Conservation (phyloP, 176 grass and related monocot species). For the Carex pumila region DNA sequence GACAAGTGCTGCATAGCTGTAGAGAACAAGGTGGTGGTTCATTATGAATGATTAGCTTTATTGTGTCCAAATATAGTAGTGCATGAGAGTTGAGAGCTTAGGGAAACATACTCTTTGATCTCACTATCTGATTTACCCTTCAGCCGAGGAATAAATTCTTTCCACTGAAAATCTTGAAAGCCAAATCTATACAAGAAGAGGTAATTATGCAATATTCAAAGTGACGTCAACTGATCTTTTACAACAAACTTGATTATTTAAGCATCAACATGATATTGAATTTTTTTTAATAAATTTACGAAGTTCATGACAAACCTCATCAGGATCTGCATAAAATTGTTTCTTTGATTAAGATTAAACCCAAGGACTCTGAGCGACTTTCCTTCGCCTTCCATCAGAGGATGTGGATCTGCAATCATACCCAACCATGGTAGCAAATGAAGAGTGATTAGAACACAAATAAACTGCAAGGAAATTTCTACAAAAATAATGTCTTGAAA, state of each 20-base stretch:
- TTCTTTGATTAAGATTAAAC: conserved; percentile 83
- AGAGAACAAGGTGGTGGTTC: conserved; percentile 20
- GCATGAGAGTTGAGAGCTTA: conserved; percentile 4
- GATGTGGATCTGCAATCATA: conserved; percentile 61
- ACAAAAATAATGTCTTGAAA: conserved; percentile 9
- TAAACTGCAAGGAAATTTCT: not conserved
- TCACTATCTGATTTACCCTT: conserved; percentile 82
- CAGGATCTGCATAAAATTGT: conserved; percentile 61
- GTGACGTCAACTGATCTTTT: not conserved
- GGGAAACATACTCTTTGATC: conserved; percentile 67
- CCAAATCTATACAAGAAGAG: conserved; percentile 59
- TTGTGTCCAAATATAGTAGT: conserved; percentile 9
- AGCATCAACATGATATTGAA: not conserved
- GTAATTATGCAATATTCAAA: not conserved
- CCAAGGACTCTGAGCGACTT: conserved; percentile 68
- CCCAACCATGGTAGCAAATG: conserved; percentile 17
- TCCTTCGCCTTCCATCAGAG: conserved; percentile 96
- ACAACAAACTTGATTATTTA: not conserved
- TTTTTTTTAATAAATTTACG: conserved; percentile 5
- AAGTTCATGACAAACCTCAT: conserved; percentile 56
- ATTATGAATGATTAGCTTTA: conserved; percentile 19
- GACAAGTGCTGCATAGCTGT: conserved; percentile 81
- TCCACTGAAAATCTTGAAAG: conserved; percentile 97
- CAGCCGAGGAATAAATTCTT: conserved; percentile 84
- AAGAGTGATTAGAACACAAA: conserved; percentile 27